phyloP scores from a whole-genome alignment of 2,329 filamentous ascomycete genomes.

The Sporothrix brasiliensis region DNA sequence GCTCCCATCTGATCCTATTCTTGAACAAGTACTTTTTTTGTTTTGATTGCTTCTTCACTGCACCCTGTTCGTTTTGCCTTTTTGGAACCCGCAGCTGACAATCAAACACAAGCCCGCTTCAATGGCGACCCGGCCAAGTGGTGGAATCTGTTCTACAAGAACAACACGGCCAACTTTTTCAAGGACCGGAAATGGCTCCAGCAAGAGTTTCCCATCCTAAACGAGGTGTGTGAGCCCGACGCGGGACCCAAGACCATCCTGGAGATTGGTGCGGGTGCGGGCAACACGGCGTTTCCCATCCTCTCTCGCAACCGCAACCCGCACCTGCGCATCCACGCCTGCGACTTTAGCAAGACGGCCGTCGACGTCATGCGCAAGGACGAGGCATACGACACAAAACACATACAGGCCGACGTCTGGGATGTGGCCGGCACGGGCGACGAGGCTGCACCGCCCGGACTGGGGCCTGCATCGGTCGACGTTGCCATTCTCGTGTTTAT shows the following conservation, averaged over 20 bases:
- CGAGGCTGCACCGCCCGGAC: slow-evolving; percentile 71
- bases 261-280: slow-evolving; percentile 92
- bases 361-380: slow-evolving; percentile 88
- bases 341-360: slow-evolving; percentile 93
- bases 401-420: slow-evolving; percentile 92
- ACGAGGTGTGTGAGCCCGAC: slow-evolving; percentile 69
- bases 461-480: slow-evolving; percentile 80
- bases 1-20: slow-evolving; percentile 66
- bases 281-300: slow-evolving; percentile 94
- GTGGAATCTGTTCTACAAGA: slow-evolving; percentile 99
- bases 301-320: slow-evolving; percentile 81
- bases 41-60: not conserved
- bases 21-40: slow-evolving; percentile 30
- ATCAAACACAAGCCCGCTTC: slow-evolving; percentile 65
- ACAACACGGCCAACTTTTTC: slow-evolving; percentile 97
- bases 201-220: slow-evolving; percentile 92
- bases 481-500: slow-evolving; percentile 95
- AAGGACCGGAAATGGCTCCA: slow-evolving; percentile 97
- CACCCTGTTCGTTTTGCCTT: not conserved
- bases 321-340: slow-evolving; percentile 82
- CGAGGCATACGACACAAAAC: slow-evolving; percentile 67
- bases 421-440: slow-evolving; percentile 66
- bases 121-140: slow-evolving; percentile 89
- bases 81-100: slow-evolving; percentile 29
- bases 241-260: slow-evolving; percentile 72